These are phyloP conservation scores for Pyrus hybrid DNA, from an alignment of 331 rosid species.

Conservation along the genomic window DNA sequence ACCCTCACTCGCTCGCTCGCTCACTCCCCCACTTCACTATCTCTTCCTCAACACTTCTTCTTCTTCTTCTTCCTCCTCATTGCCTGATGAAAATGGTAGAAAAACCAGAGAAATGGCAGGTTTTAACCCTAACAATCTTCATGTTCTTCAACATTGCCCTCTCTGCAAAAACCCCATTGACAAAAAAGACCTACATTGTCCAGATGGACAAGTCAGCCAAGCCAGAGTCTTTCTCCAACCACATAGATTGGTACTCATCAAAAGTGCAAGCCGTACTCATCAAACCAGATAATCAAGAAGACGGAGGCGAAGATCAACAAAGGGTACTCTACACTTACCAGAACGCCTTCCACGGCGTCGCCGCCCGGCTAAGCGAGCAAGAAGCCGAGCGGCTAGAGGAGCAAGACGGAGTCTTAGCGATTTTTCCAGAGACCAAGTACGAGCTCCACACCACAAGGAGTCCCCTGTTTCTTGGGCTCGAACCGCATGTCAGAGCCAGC, in stretches of 20 bases:
- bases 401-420: constrained; percentile 58
- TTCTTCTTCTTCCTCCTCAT: neutral
- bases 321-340: constrained; percentile 76
- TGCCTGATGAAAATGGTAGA: constrained; percentile 26
- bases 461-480: constrained; percentile 77
- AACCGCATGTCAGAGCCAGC: constrained; percentile 20
- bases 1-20: neutral
- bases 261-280: constrained; percentile 44
- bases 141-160: constrained; percentile 23
- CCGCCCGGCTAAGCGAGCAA: constrained; percentile 51
- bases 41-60: neutral
- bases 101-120: constrained; percentile 20
- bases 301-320: constrained; percentile 16
- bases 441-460: constrained; percentile 86
- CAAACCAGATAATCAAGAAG: constrained; percentile 12
- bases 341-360: constrained; percentile 74
- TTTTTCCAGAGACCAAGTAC: constrained; percentile 73
- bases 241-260: constrained; percentile 67
- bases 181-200: constrained; percentile 55
- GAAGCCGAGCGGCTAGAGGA: constrained; percentile 53
- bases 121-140: constrained; percentile 17
- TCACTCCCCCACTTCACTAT: constrained; percentile 7
- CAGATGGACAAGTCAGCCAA: constrained; percentile 83
- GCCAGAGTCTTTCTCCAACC: constrained; percentile 49
- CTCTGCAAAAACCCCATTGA: constrained; percentile 26